phyloP scores from a whole-genome alignment of 2,329 filamentous ascomycete genomes.

The Penicillium fuscoglaucum region DNA sequence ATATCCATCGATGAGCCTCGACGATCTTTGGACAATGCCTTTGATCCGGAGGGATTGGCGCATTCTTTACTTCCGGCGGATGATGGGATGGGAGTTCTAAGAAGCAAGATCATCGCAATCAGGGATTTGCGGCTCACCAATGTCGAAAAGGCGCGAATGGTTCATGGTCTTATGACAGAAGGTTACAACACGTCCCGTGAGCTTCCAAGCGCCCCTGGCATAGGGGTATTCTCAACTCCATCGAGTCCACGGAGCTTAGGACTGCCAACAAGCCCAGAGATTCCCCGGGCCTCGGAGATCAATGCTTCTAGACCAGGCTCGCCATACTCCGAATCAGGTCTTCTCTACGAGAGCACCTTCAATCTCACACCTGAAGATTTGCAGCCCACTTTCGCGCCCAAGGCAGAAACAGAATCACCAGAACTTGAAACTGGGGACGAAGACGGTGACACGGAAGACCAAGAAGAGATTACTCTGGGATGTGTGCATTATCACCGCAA shows the following conservation, averaged over 20 bases:
- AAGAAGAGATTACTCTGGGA: conserved; percentile 62
- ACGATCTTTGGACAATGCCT: not conserved
- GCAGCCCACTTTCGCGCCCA: conserved; percentile 65
- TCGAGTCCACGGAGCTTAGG: conserved; percentile 28
- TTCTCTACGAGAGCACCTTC: conserved; percentile 37
- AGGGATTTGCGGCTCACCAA: conserved; percentile 61
- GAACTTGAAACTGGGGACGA: conserved; percentile 35
- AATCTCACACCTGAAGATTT: conserved; percentile 58
- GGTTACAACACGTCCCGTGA: conserved; percentile 57
- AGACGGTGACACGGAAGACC: conserved; percentile 47
- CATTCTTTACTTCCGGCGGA: conserved; percentile 63
- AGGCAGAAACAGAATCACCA: conserved; percentile 31
- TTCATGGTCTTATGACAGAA: conserved; percentile 71
- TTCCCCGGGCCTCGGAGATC: conserved; percentile 30
- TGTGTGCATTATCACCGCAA: conserved; percentile 94
- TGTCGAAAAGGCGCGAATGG: conserved; percentile 67
- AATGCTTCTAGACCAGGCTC: conserved; percentile 30
- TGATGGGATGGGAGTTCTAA: conserved; percentile 71
- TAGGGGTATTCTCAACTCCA: conserved; percentile 23
- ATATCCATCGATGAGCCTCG: not conserved
- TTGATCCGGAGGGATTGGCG: conserved; percentile 20
- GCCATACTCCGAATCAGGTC: conserved; percentile 29
- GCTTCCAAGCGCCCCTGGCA: conserved; percentile 6
- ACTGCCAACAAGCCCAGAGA: conserved; percentile 32
- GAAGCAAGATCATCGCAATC: conserved; percentile 67